These are phyloP conservation scores for Lactarius hatsudake DNA, from an alignment of 768 basidiomycete species.

Conservation along the genomic window DNA sequence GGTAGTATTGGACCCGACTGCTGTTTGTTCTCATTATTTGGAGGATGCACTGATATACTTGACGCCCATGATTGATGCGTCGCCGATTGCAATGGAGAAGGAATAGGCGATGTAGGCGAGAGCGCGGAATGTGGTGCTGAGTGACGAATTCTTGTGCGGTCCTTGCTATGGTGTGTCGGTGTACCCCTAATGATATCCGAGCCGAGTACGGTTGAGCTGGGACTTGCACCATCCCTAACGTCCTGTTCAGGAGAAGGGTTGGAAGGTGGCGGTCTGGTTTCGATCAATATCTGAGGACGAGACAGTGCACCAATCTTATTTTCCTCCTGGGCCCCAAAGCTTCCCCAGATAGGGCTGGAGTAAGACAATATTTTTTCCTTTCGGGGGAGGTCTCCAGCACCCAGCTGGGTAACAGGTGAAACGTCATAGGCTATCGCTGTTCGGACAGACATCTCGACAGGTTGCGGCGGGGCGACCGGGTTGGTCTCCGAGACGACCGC, in stretches of 20 bases:
- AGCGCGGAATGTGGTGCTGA: not conserved
- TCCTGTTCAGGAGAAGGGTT: conserved; percentile 3
- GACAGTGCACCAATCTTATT: not conserved
- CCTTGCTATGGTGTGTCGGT: not conserved
- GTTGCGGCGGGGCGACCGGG: not conserved
- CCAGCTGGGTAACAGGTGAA: not conserved
- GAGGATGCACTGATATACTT: not conserved
- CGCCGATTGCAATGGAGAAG: not conserved
- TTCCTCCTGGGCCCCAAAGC: not conserved
- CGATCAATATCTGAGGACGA: not conserved
- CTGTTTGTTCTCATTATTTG: not conserved
- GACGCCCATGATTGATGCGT: conserved; percentile 14
- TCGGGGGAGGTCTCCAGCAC: not conserved
- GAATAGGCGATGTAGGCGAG: not conserved
- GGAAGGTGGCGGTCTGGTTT: not conserved
- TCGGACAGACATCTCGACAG: not conserved
- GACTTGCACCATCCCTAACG: conserved; percentile 2
- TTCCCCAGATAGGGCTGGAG: conserved; percentile 21
- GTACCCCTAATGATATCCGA: conserved; percentile 34
- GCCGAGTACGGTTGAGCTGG: conserved; percentile 28
- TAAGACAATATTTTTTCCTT: conserved; percentile 17
- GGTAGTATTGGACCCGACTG: not conserved
- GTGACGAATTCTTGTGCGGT: conserved; percentile 18
- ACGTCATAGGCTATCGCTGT: not conserved
- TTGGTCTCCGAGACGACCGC: not conserved